Conservation (phyloP, 2,329 filamentous ascomycete genomes). For the Bipolaris zeicola region DNA sequence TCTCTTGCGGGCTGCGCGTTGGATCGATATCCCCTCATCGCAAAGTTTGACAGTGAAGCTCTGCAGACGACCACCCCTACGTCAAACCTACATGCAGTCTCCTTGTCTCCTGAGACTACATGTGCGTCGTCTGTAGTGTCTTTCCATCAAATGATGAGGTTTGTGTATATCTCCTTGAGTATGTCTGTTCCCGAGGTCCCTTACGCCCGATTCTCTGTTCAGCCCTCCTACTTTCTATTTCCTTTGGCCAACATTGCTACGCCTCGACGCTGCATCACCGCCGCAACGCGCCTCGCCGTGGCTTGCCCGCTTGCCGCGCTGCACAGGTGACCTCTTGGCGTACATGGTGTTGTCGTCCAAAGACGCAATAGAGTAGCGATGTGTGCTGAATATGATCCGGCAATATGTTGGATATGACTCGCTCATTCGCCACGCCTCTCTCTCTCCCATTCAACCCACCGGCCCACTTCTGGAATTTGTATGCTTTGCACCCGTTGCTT, state of each 20-base stretch:
- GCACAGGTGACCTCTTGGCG: slow-evolving; percentile 17
- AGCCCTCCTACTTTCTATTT: slow-evolving; percentile 48
- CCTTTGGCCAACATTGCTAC: slow-evolving; percentile 29
- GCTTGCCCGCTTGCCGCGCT: slow-evolving; percentile 45
- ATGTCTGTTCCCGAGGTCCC: slow-evolving; percentile 51
- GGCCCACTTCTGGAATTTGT: slow-evolving; percentile 35
- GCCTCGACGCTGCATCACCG: slow-evolving; percentile 31
- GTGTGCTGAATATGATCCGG: slow-evolving; percentile 47
- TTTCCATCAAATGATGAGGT: slow-evolving; percentile 32
- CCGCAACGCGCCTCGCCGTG: slow-evolving; percentile 39
- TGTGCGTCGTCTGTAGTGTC: slow-evolving; percentile 13
- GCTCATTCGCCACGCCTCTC: slow-evolving; percentile 46
- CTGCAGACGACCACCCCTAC: neutral
- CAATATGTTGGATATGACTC: slow-evolving; percentile 51
- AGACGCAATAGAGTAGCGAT: slow-evolving; percentile 33
- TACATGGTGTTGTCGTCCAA: slow-evolving; percentile 24
- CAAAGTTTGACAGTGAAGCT: slow-evolving; percentile 23
- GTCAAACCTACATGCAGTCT: neutral
- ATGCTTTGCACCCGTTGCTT: slow-evolving; percentile 43
- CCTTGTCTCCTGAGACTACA: slow-evolving; percentile 5
- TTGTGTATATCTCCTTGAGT: slow-evolving; percentile 47
- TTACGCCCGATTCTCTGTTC: slow-evolving; percentile 48
- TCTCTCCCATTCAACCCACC: slow-evolving; percentile 35
- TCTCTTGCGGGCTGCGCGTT: slow-evolving; percentile 43
- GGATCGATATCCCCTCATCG: slow-evolving; percentile 47